These are phyloP conservation scores for Arthrobotrys musiformis DNA, from an alignment of 2,329 filamentous ascomycete genomes.

Conservation along the genomic window DNA sequence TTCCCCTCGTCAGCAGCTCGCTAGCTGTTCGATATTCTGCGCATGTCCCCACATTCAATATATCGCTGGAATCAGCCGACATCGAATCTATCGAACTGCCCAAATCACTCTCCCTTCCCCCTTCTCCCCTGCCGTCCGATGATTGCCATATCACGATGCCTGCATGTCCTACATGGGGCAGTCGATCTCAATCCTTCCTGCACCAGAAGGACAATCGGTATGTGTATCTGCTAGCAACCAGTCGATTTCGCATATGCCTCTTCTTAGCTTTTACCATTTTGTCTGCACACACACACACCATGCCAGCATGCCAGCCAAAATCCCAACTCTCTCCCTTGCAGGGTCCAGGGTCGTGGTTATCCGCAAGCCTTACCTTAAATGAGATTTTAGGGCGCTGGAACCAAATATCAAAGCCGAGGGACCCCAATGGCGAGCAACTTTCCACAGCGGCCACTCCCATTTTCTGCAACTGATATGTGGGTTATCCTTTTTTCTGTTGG, in stretches of 20 bases:
- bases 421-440: constrained; percentile 22
- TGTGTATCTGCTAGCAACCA: constrained; percentile 32
- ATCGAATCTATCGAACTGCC: constrained; percentile 3
- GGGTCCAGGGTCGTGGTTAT: constrained; percentile 55
- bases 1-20: constrained; percentile 8
- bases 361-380: constrained; percentile 57
- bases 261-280: constrained; percentile 40
- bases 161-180: constrained; percentile 51
- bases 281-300: constrained; percentile 45
- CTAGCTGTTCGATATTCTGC: constrained; percentile 1
- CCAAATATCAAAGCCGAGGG: constrained; percentile 9
- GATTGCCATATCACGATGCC: constrained; percentile 43
- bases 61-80: constrained; percentile 32
- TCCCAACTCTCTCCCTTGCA: constrained; percentile 55
- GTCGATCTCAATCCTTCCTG: constrained; percentile 51
- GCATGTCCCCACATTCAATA: constrained; percentile 13
- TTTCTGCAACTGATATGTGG: constrained; percentile 16
- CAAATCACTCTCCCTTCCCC: constrained; percentile 7
- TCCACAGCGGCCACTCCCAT: constrained; percentile 6
- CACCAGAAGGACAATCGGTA: background rate
- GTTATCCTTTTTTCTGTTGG: background rate
- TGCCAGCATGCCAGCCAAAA: constrained; percentile 36
- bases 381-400: constrained; percentile 43
- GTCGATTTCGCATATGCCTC: constrained; percentile 39
- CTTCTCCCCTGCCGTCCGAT: constrained; percentile 27